Base-by-base conservation (phyloP, 441 rosid species). In the Populus hybrid region DNA sequence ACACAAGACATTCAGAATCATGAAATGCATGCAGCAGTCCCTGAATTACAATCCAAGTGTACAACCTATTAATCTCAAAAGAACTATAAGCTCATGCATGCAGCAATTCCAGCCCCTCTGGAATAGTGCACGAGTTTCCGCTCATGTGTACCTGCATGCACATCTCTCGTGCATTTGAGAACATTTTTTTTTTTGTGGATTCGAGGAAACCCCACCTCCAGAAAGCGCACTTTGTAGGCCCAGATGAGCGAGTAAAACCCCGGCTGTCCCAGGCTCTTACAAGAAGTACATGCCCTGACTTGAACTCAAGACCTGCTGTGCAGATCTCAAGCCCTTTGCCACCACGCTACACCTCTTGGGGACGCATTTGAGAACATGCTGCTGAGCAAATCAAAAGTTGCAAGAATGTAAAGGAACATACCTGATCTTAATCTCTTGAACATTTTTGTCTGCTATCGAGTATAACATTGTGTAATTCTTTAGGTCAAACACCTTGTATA, bases 401-500 rank as follows among this genome's bases (percentile, higher is more conserved):
- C 67, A 64, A 74, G 21, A 18, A n/a, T 18, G 18, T 66, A 42
- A 24, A 26, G 40, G 32, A 26, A 23, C 46, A 3, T 78, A 91
- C 95, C 92, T 90, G 88, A 83, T 71, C 80, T 88, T 88, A 69
- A 88, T 85, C 77, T 88, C 91, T 74, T 88, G 83, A 35, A 87
- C 89, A 73, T 84, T 75, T 68, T 81, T 84, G 79, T 88, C 90
- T 0, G 91, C 84, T 82, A 88, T 88, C 71, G 87, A 84, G 72
- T 88, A 88, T 69, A 88, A 67, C 91, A 88, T 83, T 1, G 79
- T 80, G 81, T 87, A 88, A 78, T 88, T 88, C 79, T 87, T 88
- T 21, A 88, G 84, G 80, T 88, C 91, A 82, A 88, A 88, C 59
- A 88, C 91, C 90, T 88, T 88, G 89, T 88, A 88, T 71, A 87